Evolutionary conservation across 2,329 filamentous ascomycete species (phyloP).

Genomic region (Paramyrothecium sp.): DNA sequence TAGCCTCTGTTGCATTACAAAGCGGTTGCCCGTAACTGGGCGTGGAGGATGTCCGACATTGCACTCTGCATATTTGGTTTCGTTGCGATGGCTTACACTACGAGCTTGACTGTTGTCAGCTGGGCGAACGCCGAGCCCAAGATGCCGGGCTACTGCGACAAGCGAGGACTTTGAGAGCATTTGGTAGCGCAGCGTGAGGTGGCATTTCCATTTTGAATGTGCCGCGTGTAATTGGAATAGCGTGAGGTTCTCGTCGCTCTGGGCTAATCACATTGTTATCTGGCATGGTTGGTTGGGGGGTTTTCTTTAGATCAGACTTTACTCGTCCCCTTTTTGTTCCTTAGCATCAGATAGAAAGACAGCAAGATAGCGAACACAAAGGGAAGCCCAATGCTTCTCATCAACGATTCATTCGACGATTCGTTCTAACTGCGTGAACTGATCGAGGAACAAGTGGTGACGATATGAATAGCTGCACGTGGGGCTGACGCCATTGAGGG

Average conservation of each 20-base stretch:
- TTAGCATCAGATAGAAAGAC: neutral
- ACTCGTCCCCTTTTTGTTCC: neutral
- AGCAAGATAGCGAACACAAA: neutral
- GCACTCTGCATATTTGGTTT: slow-evolving; percentile 78
- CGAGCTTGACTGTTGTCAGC: slow-evolving; percentile 78
- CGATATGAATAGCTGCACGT: too few relatives aligned
- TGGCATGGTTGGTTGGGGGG: neutral
- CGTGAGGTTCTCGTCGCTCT: neutral
- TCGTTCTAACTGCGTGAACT: too few relatives aligned
- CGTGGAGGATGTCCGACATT: slow-evolving; percentile 72
- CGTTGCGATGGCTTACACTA: slow-evolving; percentile 89
- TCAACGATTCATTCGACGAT: neutral
- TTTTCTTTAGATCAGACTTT: neutral
- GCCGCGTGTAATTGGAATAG: neutral
- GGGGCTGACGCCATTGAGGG: too few relatives aligned
- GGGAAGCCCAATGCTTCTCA: neutral
- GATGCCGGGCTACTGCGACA: slow-evolving; percentile 55
- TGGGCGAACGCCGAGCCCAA: slow-evolving; percentile 66
- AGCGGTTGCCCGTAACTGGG: slow-evolving; percentile 68
- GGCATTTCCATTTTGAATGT: neutral
- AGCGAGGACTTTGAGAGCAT: slow-evolving; percentile 16
- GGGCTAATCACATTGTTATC: neutral
- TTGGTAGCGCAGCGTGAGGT: neutral
- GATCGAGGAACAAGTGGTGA: too few relatives aligned
- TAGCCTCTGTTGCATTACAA: slow-evolving; percentile 88